Percentiles rank a stretch among this genome's conserved stretches.
Conservation (phyloP, 768 basidiomycete genomes). For the Phlegmacium glaucopus region DNA sequence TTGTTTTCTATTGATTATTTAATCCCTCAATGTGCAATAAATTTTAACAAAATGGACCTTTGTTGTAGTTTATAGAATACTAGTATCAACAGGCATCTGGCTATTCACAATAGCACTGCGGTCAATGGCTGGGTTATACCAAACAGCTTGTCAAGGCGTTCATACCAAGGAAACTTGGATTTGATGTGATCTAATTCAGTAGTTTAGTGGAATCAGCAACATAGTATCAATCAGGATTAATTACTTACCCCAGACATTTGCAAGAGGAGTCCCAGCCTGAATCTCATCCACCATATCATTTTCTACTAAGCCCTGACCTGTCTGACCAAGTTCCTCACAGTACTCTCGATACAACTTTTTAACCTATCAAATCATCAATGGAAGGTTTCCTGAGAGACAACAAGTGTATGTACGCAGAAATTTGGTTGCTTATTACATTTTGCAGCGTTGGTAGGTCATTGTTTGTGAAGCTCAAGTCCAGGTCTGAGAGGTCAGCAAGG, state of each 20-base stretch:
- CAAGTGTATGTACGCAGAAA: neutral
- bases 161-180: neutral
- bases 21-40: neutral
- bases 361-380: neutral
- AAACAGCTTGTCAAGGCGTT: conserved; percentile 6
- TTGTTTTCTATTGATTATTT: neutral
- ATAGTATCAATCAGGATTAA: too few species aligned
- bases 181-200: neutral
- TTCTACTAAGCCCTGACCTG: neutral
- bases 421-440: neutral
- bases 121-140: conserved; percentile 17
- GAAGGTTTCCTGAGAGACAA: neutral
- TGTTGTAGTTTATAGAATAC: conserved; percentile 8
- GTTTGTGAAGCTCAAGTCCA: neutral
- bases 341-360: neutral
- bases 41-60: neutral
- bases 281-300: neutral
- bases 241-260: neutral
- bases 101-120: conserved; percentile 18
- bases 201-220: too few species aligned
- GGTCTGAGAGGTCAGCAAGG: neutral
- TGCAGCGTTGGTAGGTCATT: neutral
- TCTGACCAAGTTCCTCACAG: neutral
- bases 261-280: neutral
- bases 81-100: conserved; percentile 11